Evolutionary conservation across 805 yeast genomes (phyloP), one percentile per base, ranked within the genome.

Genomic region (Wickerhamomyces sydowiorum): DNA sequence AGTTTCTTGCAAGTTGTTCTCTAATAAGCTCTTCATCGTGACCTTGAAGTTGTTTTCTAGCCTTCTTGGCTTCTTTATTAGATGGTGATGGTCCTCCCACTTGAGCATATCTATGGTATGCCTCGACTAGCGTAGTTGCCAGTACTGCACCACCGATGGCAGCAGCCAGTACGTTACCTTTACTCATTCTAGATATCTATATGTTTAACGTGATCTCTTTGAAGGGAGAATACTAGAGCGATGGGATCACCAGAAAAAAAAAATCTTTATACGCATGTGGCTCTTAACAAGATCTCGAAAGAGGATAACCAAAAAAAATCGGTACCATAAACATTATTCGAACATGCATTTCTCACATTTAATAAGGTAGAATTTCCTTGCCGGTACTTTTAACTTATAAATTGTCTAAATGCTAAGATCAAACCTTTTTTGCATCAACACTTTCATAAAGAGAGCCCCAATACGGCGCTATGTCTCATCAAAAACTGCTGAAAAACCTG

Each of bases 1-100:
- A 84, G 66, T 91, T 93, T 48, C 99, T 71, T 0, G 98, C 96
- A 30, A 91, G 75, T 60, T 93, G 98, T 64, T 93, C 99, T 43
- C 84, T 77, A 38, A 88, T 82, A 47, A 93, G 75, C 40, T 78
- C 85, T 53, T 85, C 93, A 42, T 75, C 76, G 48, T 76, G 70
- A 4, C 17, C n/a, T 28, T 27, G 9, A 35, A 37, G 9, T 36
- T 25, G 12, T 25, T 40, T 38, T 21, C 33, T 14, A 34, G 42
- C 40, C 36, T 41, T 36, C 30, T 41, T 19, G 28, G 15, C 30
- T 38, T 39, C 43, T 20, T 38, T 17, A 18, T 6, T 18, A 18
- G 24, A 28, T 37, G 60, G 60, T 24, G 71, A 67, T 41, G 61
- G 41, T 18, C 35, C 23, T 23, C 17, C 9, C 21, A n/a, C n/a